Evolutionary conservation across 2,329 filamentous ascomycete genomes (phyloP), one percentile per base, ranked within the genome.

Genomic region (Aspergillus uvarum): DNA sequence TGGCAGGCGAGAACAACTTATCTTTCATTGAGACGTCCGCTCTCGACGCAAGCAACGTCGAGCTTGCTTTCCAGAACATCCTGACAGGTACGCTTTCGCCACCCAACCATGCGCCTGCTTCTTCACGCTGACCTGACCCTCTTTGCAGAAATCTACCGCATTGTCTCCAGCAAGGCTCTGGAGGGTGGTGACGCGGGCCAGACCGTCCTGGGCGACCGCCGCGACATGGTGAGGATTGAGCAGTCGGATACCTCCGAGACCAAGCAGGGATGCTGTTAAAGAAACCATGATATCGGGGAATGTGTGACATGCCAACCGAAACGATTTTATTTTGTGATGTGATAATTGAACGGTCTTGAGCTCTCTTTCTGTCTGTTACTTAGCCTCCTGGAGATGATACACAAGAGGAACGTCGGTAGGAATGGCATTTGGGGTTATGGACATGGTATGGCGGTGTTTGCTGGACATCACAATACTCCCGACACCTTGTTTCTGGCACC

Each of bases 11-110:
- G 79, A 96, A 97, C 82, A 94, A 96, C 78, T 86, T 98, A 50
- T 98, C 94, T 54, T 99, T 99, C 80, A 99, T 99, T 79, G 95
- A 99, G 85, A 99, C 95, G 47, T 99, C 96, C 63, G 95, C 95
- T 66, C 89, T 99, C 72, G 95, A 99, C 76, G 95, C 95, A 71
- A 98, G 92, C 86, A 99, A 99, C 76, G 95, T 99, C 68, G 95
- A 99, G 82, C 88, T 98, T 74, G 95, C 95, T 62, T 98, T 99
- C 87, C 94, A 99, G 82, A 98, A 98, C 81, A 99, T 99, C 76
- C 84, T 99, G 76, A 99, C 95, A 75, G 94, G 94, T 97, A 85
- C 64, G 85, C 21, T 14, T 19, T 77, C 54, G 57, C 52, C 47
- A 19, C 32, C 31, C 56, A 44, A 47, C 50, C 53, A 49, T 51